Evolutionary conservation across 352 stramenopile species (phyloP).

Genomic region (Peronospora belbahrii): DNA sequence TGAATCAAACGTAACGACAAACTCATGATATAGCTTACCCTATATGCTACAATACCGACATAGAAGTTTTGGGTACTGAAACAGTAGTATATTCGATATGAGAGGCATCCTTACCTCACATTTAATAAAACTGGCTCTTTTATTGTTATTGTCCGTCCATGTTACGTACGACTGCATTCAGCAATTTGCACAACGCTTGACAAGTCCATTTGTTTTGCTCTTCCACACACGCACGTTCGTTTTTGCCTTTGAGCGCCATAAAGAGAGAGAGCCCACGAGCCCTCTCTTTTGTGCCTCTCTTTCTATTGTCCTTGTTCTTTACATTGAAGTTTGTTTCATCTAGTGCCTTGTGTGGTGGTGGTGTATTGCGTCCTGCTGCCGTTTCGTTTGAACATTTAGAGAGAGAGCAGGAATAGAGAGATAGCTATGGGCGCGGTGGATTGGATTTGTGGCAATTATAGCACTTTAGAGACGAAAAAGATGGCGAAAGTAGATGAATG

Average conservation of each 20-base stretch:
- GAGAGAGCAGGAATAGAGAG: constrained; percentile 23
- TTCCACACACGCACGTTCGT: not conserved
- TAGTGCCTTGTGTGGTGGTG: too few species aligned
- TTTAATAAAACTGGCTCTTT: not conserved
- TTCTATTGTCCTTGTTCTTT: not conserved
- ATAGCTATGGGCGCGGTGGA: constrained; percentile 32
- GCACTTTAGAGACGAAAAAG: constrained; percentile 1
- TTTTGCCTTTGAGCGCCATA: not conserved
- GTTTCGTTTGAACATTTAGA: not conserved
- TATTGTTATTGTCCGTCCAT: not conserved
- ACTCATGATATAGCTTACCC: not conserved
- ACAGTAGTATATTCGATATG: not conserved
- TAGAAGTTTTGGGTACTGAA: not conserved
- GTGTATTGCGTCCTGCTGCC: not conserved
- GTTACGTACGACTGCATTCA: not conserved
- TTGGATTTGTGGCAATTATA: constrained; percentile 26
- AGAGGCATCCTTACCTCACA: too few species aligned
- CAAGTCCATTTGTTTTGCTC: not conserved
- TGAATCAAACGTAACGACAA: too few species aligned
- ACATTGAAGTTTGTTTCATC: too few species aligned
- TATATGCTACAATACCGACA: not conserved
- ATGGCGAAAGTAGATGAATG: not conserved
- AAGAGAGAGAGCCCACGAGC: not conserved
- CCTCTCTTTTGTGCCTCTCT: constrained; percentile 20
- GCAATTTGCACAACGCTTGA: not conserved